Percentiles rank a stretch among this genome's conserved stretches.
Conservation (phyloP, 495 filamentous ascomycete species). For the Hypoxylon fuscum region DNA sequence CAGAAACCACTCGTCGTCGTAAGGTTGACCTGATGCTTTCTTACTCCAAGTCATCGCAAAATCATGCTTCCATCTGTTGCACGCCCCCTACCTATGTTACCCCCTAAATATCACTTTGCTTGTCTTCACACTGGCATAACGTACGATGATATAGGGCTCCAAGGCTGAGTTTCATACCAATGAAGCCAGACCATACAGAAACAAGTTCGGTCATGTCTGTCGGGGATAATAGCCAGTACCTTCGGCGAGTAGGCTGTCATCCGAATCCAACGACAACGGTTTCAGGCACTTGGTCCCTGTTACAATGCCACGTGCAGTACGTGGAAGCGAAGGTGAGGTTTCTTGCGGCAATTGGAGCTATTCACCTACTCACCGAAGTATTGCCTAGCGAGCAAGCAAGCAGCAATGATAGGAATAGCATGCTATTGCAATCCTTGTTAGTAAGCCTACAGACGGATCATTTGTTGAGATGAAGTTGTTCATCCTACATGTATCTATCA, state of each 20-base stretch:
- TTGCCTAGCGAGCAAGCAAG: constrained; percentile 7
- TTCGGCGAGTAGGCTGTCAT: constrained; percentile 9
- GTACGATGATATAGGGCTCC: constrained; percentile 18
- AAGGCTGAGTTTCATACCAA: constrained; percentile 25
- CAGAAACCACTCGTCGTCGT: constrained; percentile 1
- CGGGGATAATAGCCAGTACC: constrained; percentile 20
- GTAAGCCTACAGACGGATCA: constrained; percentile 1
- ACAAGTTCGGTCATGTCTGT: constrained; percentile 14
- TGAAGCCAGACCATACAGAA: constrained; percentile 6
- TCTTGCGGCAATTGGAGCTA: constrained; percentile 7
- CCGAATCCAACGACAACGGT: constrained; percentile 27
- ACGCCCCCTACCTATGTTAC: constrained; percentile 17
- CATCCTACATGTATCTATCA: not conserved
- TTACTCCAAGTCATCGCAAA: constrained; percentile 10
- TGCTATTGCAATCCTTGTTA: constrained; percentile 15
- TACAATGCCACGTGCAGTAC: constrained; percentile 19
- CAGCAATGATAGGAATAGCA: constrained; percentile 6
- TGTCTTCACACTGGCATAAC: constrained; percentile 8
- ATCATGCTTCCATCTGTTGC: constrained; percentile 5
- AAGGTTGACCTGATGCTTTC: constrained; percentile 9
- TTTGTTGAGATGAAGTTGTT: constrained; percentile 2
- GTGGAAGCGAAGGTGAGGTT: not conserved
- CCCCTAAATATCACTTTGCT: constrained; percentile 11
- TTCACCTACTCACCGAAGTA: constrained; percentile 10
- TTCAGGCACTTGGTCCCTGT: constrained; percentile 27